Evolutionary conservation across 352 stramenopile species (phyloP).

Genomic region (Globisporangium echinulatum): DNA sequence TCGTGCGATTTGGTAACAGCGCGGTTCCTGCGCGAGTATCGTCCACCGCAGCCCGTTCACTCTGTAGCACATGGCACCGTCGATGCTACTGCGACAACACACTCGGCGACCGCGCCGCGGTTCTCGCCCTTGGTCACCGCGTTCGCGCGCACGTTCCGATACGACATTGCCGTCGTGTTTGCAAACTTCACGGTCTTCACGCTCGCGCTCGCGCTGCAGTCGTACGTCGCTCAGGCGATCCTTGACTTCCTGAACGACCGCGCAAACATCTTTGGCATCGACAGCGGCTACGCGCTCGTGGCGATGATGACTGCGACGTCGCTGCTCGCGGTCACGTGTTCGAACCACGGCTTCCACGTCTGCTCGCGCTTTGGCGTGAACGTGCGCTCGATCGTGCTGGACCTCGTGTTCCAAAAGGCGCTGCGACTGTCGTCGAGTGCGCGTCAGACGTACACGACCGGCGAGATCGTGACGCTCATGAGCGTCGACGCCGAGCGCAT

Average conservation of each 20-base stretch:
- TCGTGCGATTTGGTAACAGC: slow-evolving; percentile 7
- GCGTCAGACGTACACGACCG: slow-evolving; percentile 15
- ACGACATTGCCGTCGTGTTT: slow-evolving; percentile 8
- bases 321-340: slow-evolving; percentile 12
- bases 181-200: slow-evolving; percentile 19
- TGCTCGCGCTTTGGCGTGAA: slow-evolving; percentile 17
- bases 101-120: not conserved
- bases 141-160: slow-evolving; percentile 29
- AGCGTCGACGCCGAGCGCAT: slow-evolving; percentile 23
- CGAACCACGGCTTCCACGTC: slow-evolving; percentile 18
- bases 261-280: not conserved
- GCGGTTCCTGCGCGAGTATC: slow-evolving; percentile 8
- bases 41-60: too few species aligned
- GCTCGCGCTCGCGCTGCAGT: not conserved
- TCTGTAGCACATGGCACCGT: too few species aligned
- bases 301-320: slow-evolving; percentile 16
- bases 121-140: not conserved
- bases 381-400: slow-evolving; percentile 19
- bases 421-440: slow-evolving; percentile 14
- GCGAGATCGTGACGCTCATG: slow-evolving; percentile 22
- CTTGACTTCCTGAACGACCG: not conserved
- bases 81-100: not conserved
- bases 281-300: slow-evolving; percentile 15
- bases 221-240: not conserved
- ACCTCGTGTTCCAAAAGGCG: slow-evolving; percentile 17